Evolutionary conservation across 495 filamentous ascomycete genomes (phyloP), one percentile per base, ranked within the genome.

Genomic region (Lasiosphaeris hirsuta): DNA sequence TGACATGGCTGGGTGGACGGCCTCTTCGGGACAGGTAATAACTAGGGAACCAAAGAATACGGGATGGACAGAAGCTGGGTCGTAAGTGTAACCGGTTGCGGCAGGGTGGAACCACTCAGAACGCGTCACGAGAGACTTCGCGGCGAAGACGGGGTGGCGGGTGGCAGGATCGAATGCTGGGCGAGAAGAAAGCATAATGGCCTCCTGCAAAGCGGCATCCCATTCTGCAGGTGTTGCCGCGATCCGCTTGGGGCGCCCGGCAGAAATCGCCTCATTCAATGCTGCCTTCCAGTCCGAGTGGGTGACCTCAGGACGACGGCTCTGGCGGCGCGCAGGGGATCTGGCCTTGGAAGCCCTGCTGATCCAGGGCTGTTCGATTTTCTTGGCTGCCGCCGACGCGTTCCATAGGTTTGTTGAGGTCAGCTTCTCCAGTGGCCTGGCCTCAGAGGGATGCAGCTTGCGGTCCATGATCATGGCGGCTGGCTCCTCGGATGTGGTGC

Each of bases 121-220:
- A 7, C 38, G 47, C 23, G 68, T 67, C 47, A 63, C 43, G 44
- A 73, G 56, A 9, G 66, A 64, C 30, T 43, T 51, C 11, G 69
- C 68, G 58, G 69, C 64, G 47, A 74, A 76, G n/a, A 73, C 75
- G 23, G 75, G 75, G 62, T 76, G 73, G 37, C 66, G 57, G 14
- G 56, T 39, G 23, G 73, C 43, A 10, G 69, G 54, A 49, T 72
- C 65, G 44, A 70, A 68, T 17, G 50, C n/a, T 0, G 42, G 15
- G 40, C 65, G 45, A 57, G 36, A n/a, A 39, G 60, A 68, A n/a
- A 61, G 58, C 5, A 41, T 34, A 45, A 72, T 61, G 33, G 68
- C 65, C 36, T 71, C 55, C 9, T 46, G 10, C 6, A 63, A 51
- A 14, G 62, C 62, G 0, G 55, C 48, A 17, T 47, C 51, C 64